Conservation (phyloP, 495 filamentous ascomycete genomes). For the Penicillium longicatenatum region DNA sequence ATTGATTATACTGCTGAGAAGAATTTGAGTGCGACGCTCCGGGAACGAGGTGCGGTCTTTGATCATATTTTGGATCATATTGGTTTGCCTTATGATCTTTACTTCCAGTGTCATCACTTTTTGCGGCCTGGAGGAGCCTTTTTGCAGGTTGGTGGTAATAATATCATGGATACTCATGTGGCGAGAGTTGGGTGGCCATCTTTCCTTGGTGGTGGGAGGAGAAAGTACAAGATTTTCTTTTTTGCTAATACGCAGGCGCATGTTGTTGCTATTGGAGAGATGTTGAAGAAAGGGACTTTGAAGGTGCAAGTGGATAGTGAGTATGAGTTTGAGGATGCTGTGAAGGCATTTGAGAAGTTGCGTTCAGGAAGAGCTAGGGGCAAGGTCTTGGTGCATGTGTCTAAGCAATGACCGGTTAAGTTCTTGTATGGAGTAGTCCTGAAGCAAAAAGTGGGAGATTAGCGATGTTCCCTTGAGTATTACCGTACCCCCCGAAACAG, state of each 20-base stretch:
- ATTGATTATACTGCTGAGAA: slow-evolving; percentile 63
- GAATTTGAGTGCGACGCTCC: slow-evolving; percentile 52
- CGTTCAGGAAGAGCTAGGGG: slow-evolving; percentile 63
- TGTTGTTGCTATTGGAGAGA: slow-evolving; percentile 55
- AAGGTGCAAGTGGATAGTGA: slow-evolving; percentile 61
- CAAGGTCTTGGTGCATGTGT: slow-evolving; percentile 67
- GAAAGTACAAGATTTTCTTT: slow-evolving; percentile 50
- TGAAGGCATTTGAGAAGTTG: slow-evolving; percentile 66
- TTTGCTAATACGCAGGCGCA: slow-evolving; percentile 47
- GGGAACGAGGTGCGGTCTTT: slow-evolving; percentile 53
- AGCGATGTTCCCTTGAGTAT: too few relatives aligned
- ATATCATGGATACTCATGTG: slow-evolving; percentile 26
- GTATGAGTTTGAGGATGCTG: slow-evolving; percentile 63
- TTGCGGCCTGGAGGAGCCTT: slow-evolving; percentile 52
- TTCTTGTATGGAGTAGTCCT: too few relatives aligned
- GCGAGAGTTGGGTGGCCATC: slow-evolving; percentile 47
- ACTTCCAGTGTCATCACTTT: slow-evolving; percentile 57
- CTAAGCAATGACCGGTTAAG: slow-evolving; percentile 1
- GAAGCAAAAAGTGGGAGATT: too few relatives aligned
- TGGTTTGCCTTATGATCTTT: slow-evolving; percentile 51
- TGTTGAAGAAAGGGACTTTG: slow-evolving; percentile 63
- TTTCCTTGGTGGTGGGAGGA: slow-evolving; percentile 65
- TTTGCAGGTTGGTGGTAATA: slow-evolving; percentile 56
- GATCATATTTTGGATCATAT: slow-evolving; percentile 64
- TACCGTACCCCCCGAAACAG: too few relatives aligned